These are phyloP conservation scores for Yarrowia sp. DNA, from an alignment of 805 yeast species.

Conservation along the genomic window DNA sequence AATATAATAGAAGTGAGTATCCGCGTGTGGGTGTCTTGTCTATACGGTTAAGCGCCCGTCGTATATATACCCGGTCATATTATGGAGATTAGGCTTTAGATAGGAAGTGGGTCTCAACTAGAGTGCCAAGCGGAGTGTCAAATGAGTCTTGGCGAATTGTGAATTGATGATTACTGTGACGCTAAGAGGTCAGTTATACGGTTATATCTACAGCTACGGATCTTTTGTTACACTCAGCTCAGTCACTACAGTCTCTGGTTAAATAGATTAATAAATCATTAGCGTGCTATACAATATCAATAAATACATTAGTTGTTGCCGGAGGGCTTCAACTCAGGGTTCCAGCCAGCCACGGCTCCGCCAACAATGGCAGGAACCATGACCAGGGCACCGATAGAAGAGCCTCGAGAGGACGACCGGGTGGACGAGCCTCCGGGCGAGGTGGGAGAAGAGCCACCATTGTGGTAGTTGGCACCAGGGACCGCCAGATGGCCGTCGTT, in stretches of 20 bases:
- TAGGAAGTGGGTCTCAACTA: too few relatives aligned
- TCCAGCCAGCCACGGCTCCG: conserved; percentile 58
- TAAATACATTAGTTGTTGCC: conserved; percentile 6
- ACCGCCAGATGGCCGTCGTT: conserved; percentile 31
- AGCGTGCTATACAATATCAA: conserved; percentile 19
- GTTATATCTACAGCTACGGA: too few relatives aligned
- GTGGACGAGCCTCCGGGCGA: conserved; percentile 30
- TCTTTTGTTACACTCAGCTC: too few relatives aligned
- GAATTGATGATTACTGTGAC: too few relatives aligned
- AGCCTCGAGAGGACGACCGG: conserved; percentile 32
- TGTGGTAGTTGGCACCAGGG: conserved; percentile 28
- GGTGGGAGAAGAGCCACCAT: conserved; percentile 4
- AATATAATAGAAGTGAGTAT: too few relatives aligned
- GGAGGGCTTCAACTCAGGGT: conserved; percentile 19
- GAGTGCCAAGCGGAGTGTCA: too few relatives aligned
- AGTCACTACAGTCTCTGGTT: neutral
- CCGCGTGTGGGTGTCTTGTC: too few relatives aligned
- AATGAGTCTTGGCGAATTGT: too few relatives aligned
- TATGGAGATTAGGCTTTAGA: too few relatives aligned
- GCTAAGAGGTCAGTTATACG: too few relatives aligned
- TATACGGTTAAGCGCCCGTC: too few relatives aligned
- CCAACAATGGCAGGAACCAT: conserved; percentile 58
- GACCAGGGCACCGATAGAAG: conserved; percentile 44
- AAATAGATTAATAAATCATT: neutral
- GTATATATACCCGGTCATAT: too few relatives aligned